Evolutionary conservation across 2,329 filamentous ascomycete genomes (phyloP).

Genomic region (Daldinia eschscholtzii): DNA sequence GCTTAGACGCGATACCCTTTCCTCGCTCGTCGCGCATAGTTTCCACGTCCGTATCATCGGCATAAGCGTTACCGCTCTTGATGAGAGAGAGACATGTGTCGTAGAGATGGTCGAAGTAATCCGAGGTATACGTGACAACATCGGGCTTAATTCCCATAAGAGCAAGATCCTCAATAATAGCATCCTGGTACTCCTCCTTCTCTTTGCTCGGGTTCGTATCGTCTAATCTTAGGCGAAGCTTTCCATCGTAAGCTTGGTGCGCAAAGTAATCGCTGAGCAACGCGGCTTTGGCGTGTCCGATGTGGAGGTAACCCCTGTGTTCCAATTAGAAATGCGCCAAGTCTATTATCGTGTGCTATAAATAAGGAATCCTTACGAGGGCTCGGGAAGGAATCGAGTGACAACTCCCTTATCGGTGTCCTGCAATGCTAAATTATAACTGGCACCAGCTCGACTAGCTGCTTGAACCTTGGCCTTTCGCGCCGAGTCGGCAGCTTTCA

Average conservation of each 20-base stretch:
- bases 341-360: conserved; percentile 7
- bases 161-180: conserved; percentile 90
- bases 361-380: conserved; percentile 69
- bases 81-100: conserved; percentile 87
- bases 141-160: conserved; percentile 94
- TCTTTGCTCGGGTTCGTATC: conserved; percentile 98
- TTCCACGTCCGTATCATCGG: conserved; percentile 92
- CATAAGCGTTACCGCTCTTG: conserved; percentile 88
- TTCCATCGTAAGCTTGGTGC: conserved; percentile 92
- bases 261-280: conserved; percentile 97
- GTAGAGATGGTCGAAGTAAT: conserved; percentile 95
- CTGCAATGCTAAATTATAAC: conserved; percentile 88
- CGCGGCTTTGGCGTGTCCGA: conserved; percentile 94
- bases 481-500: conserved; percentile 77
- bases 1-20: conserved; percentile 84
- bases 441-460: conserved; percentile 81
- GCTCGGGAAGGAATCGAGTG: conserved; percentile 93
- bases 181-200: conserved; percentile 95
- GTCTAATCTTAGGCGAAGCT: conserved; percentile 91
- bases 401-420: conserved; percentile 91
- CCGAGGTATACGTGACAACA: conserved; percentile 87
- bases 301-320: conserved; percentile 84
- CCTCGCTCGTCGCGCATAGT: conserved; percentile 87
- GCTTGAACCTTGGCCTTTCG: conserved; percentile 76
- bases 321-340: conserved; percentile 11